These are phyloP conservation scores for Forsythia suspensa DNA, from an alignment of 257 asterid species.

Conservation along the genomic window DNA sequence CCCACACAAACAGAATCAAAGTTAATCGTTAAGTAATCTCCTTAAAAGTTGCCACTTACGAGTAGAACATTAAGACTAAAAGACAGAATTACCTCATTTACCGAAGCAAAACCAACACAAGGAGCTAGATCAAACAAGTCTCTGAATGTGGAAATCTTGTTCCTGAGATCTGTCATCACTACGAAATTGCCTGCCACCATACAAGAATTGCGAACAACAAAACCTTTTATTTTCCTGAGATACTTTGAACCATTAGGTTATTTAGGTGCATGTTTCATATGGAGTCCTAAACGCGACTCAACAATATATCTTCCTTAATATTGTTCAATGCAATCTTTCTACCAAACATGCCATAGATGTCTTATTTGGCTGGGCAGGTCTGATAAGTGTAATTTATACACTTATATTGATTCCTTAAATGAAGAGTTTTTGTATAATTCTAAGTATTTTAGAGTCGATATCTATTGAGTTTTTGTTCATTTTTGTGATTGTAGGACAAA, in stretches of 20 bases:
- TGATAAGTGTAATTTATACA: no score
- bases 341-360: not conserved
- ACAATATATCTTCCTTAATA: not conserved
- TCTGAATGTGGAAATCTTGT: slow-evolving; percentile 63
- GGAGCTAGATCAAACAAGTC: slow-evolving; percentile 85
- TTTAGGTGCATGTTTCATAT: slow-evolving; percentile 15
- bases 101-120: slow-evolving; percentile 54
- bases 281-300: not conserved
- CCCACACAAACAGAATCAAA: not conserved
- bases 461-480: no score
- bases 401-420: no score
- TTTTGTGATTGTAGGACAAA: no score
- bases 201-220: slow-evolving; percentile 33
- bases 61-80: not conserved
- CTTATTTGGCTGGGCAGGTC: no score
- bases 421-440: no score
- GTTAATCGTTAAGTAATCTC: not conserved
- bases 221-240: slow-evolving; percentile 22
- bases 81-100: slow-evolving; percentile 50
- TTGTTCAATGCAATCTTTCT: not conserved
- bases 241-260: slow-evolving; percentile 33
- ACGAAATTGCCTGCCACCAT: slow-evolving; percentile 49
- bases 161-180: slow-evolving; percentile 52
- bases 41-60: not conserved
- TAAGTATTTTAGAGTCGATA: no score